phyloP scores from a whole-genome alignment of 2,329 filamentous ascomycete species.

The Dryadomyces quercivorus region DNA sequence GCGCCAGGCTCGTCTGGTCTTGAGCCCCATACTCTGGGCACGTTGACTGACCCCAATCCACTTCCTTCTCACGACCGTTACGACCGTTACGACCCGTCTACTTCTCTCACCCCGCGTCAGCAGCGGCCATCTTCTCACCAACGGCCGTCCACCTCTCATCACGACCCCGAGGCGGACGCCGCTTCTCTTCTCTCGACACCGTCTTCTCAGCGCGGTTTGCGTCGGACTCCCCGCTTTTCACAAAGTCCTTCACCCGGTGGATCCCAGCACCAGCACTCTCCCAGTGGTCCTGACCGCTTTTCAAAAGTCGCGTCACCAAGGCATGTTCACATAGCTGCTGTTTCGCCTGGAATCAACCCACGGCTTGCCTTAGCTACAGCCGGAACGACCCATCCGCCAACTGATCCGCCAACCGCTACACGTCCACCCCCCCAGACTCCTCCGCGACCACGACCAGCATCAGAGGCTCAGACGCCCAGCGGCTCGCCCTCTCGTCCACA shows the following conservation, averaged over 20 bases:
- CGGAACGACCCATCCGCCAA: conserved; percentile 14
- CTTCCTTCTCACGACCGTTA: conserved; percentile 35
- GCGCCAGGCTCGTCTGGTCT: conserved; percentile 10
- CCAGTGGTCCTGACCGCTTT: neutral
- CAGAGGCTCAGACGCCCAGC: neutral
- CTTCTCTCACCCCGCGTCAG: conserved; percentile 24
- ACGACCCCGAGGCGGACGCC: conserved; percentile 16
- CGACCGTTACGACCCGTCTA: conserved; percentile 38
- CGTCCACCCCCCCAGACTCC: neutral
- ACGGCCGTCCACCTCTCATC: conserved; percentile 20
- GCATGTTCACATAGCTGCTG: conserved; percentile 32
- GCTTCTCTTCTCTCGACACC: conserved; percentile 26
- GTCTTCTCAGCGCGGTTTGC: conserved; percentile 34
- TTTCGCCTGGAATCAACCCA: conserved; percentile 35
- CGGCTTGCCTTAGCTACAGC: conserved; percentile 24
- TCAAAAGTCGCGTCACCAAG: conserved; percentile 10
- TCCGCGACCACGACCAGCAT: conserved; percentile 8
- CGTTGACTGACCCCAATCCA: conserved; percentile 9
- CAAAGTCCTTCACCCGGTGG: conserved; percentile 26
- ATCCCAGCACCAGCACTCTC: neutral
- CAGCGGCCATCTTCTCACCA: conserved; percentile 22
- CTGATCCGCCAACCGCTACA: conserved; percentile 7
- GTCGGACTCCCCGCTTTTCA: conserved; percentile 39
- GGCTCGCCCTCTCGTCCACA: conserved; percentile 19
- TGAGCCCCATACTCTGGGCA: conserved; percentile 6